Percentiles rank a stretch among this genome's conserved stretches.
These are phyloP conservation scores for Telopea speciosissima DNA, from an alignment of 177 flowering plant species.

Conservation along the genomic window DNA sequence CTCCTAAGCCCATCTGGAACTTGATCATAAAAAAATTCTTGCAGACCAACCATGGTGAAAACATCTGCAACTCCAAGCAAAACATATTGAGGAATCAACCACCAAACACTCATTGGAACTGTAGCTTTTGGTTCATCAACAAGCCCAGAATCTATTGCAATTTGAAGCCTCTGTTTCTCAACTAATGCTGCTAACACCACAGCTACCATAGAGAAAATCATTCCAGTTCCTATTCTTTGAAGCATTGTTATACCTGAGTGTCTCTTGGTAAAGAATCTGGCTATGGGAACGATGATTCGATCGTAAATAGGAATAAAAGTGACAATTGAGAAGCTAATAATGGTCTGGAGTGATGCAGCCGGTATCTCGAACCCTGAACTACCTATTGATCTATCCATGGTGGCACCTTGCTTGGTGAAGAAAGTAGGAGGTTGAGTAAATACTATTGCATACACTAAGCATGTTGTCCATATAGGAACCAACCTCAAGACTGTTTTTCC, in stretches of 20 bases:
- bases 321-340: constrained; percentile 25
- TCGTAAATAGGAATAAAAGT: constrained; percentile 33
- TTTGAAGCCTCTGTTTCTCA: constrained; percentile 25
- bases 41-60: constrained; percentile 40
- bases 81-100: constrained; percentile 36
- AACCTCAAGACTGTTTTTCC: constrained; percentile 30
- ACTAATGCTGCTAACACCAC: constrained; percentile 38
- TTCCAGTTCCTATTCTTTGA: constrained; percentile 41
- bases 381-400: constrained; percentile 38
- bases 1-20: constrained; percentile 31
- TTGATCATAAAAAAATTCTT: constrained; percentile 44
- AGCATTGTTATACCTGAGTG: constrained; percentile 41
- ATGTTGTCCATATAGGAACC: constrained; percentile 40
- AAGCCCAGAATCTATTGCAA: constrained; percentile 27
- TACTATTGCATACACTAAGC: constrained; percentile 35
- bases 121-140: constrained; percentile 21
- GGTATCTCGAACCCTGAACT: constrained; percentile 24
- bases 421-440: constrained; percentile 34
- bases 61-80: constrained; percentile 30
- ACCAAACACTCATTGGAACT: constrained; percentile 40
- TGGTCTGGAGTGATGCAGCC: constrained; percentile 37
- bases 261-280: constrained; percentile 20
- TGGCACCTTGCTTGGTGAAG: constrained; percentile 47
- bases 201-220: constrained; percentile 26
- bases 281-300: constrained; percentile 30